Evolutionary conservation across 1,139 yeast species (phyloP), one percentile per base, ranked within the genome.

Genomic region (Candida pseudoviswanathii): DNA sequence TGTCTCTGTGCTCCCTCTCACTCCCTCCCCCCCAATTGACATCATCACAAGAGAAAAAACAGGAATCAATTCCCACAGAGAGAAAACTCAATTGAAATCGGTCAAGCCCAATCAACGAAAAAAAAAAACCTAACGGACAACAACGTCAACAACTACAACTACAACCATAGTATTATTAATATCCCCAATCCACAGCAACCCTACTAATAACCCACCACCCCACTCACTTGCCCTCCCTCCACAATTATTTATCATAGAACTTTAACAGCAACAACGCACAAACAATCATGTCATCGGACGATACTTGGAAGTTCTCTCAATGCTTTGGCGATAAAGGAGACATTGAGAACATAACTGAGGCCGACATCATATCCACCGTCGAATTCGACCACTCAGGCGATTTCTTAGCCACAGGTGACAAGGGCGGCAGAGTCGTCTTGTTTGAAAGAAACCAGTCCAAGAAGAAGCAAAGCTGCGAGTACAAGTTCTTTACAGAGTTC

Each of bases 271-370:
- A 25, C 22, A 7, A 26, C 22, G 27, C 6, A 7, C 29, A 39
- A 39, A 5, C 31, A 39, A 45, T 16, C 29, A 56, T 56, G 59
- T 49, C 59, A 27, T 41, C 45, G 57, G 71, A 67, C 49, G 78
- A 73, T 52, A 64, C 71, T 42, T 82, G 86, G 86, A 86, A 85
- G 66, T 86, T 88, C 65, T 85, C 91, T 58, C 94, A 86, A 71
- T 94, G 99, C 68, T 94, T 94, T 76, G 99, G 99, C 56, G 99
- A 94, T 70, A 94, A 95, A 69, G 96, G 97, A 42, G 99, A 94
- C 66, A 88, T 92, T 55, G 98, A 94, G 59, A 89, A 86, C 64
- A 89, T 92, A 62, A 94, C 98, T 3, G 99, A 94, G 67, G 97
- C 98, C 6, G 99, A 95, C 68, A 92, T 95, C 63, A 94, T 95